Conservation (phyloP, 352 stramenopile genomes). For the Blastocystis sp. region DNA sequence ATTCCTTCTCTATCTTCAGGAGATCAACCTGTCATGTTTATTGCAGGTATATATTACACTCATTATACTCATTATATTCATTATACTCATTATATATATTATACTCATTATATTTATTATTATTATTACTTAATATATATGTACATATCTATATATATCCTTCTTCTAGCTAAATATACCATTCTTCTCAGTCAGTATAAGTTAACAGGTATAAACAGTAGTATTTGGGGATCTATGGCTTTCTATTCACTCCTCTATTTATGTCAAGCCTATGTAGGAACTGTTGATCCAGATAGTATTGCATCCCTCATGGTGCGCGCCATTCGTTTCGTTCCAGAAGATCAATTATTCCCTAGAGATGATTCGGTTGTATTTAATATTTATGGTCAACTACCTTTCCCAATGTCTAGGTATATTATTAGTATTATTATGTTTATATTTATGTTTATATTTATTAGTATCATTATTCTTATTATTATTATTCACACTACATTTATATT, state of each 20-base stretch:
- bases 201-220: conserved; percentile 17
- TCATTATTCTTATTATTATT: too few relatives aligned
- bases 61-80: too few relatives aligned
- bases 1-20: conserved; percentile 1
- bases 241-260: conserved; percentile 26
- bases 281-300: conserved; percentile 1
- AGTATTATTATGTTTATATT: too few relatives aligned
- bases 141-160: too few relatives aligned
- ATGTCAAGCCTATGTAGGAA: background rate
- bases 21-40: conserved; percentile 20
- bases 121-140: too few relatives aligned
- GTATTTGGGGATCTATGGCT: conserved; percentile 14
- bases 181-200: conserved; percentile 26
- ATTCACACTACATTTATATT: too few relatives aligned
- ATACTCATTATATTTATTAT: too few relatives aligned
- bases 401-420: too few relatives aligned
- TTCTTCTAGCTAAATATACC: conserved; percentile 26
- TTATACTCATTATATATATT: too few relatives aligned
- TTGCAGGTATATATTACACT: too few relatives aligned
- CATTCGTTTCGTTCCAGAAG: conserved; percentile 24
- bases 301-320: conserved; percentile 19
- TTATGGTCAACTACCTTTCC: too few relatives aligned
- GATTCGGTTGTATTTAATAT: conserved; percentile 16
- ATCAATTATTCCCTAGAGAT: conserved; percentile 26
- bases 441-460: too few relatives aligned